phyloP scores from a whole-genome alignment of 441 rosid species.

The Pelargonium australe region DNA sequence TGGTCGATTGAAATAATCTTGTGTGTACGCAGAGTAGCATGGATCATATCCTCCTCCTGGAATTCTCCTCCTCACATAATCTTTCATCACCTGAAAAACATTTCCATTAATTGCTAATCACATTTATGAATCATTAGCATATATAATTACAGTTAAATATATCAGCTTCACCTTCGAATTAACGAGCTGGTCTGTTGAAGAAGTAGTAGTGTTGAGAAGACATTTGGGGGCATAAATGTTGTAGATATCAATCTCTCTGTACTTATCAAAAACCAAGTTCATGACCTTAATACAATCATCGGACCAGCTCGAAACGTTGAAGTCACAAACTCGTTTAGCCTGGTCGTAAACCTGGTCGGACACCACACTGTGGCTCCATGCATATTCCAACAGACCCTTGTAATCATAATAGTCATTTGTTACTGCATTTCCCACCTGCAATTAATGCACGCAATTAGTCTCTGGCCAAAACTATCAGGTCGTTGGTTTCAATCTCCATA shows the following conservation, averaged over 20 bases:
- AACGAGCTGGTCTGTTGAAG: neutral
- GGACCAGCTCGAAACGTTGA: conserved; percentile 38
- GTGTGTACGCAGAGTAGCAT: conserved; percentile 38
- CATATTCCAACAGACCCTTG: conserved; percentile 47
- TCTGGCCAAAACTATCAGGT: neutral
- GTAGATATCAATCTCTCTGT: conserved; percentile 50
- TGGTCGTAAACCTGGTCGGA: conserved; percentile 35
- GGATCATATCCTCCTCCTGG: conserved; percentile 46
- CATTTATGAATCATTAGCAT: no score
- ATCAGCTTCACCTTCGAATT: neutral
- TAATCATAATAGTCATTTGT: conserved; percentile 42
- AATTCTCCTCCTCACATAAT: conserved; percentile 33
- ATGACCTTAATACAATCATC: conserved; percentile 33
- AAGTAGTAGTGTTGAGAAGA: conserved; percentile 20
- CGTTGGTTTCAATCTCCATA: neutral
- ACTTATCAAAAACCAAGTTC: conserved; percentile 26
- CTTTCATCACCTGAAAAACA: conserved; percentile 14
- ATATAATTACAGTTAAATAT: no score
- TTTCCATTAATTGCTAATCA: neutral
- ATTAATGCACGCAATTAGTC: neutral
- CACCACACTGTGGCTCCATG: conserved; percentile 57
- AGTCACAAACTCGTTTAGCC: conserved; percentile 41
- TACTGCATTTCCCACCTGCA: conserved; percentile 51
- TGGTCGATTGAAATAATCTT: conserved; percentile 41
- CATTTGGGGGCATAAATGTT: conserved; percentile 53